Conservation (phyloP, 2,329 filamentous ascomycete species). For the Zymoseptoria tritici region DNA sequence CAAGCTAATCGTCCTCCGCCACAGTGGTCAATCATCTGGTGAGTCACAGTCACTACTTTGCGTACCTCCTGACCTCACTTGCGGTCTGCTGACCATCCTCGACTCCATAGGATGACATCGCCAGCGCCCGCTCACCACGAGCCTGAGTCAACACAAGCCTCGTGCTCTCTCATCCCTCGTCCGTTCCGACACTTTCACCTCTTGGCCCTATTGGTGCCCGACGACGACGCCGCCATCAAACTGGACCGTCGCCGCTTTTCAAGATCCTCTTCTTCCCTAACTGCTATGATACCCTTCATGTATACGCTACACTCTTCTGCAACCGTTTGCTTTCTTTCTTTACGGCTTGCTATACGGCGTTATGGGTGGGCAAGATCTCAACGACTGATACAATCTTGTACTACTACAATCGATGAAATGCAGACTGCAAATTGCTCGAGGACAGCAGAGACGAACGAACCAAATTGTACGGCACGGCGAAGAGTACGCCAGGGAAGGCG, state of each 20-base stretch:
- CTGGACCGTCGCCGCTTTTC: neutral
- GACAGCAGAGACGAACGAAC: neutral
- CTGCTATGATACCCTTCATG: conserved; percentile 16
- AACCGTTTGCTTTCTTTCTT: neutral
- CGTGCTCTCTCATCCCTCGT: neutral
- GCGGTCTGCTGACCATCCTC: neutral
- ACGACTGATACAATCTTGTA: conserved; percentile 4
- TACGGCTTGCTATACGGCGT: conserved; percentile 13
- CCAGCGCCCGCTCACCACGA: conserved; percentile 20
- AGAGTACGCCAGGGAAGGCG: neutral
- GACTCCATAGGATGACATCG: conserved; percentile 21
- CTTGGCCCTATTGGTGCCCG: neutral
- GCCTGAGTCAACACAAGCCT: conserved; percentile 7
- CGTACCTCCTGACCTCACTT: neutral
- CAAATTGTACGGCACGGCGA: neutral
- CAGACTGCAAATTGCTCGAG: conserved; percentile 4
- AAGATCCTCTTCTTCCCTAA: neutral
- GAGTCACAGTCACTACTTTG: conserved; percentile 33
- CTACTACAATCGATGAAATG: conserved; percentile 1
- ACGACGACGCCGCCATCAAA: neutral
- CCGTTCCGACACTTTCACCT: neutral
- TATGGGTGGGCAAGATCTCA: neutral
- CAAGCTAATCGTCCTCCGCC: neutral
- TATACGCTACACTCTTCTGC: conserved; percentile 3
- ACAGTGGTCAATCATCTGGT: conserved; percentile 75